Evolutionary conservation across 768 basidiomycete genomes (phyloP), one percentile per base, ranked within the genome.

Genomic region (Boletellus ananiceps): DNA sequence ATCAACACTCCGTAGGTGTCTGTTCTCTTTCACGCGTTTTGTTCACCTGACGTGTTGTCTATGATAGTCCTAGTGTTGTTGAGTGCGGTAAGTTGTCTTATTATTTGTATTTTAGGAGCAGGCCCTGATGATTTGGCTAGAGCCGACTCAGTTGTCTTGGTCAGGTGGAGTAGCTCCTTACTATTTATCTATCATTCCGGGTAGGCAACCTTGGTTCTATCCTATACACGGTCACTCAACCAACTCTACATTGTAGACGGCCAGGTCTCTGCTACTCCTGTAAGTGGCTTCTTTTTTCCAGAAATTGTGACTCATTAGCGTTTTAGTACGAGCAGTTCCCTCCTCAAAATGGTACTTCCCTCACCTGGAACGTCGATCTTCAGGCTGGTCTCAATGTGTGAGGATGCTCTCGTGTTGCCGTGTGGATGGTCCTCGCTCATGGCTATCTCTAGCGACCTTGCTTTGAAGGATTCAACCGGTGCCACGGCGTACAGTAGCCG

Each of bases 1-100:
- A 69, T 88, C 60, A 80, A 88, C 65, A 84, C 84, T 2, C 81
- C 84, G 86, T 87, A 61, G 54, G 84, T 76, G 35, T 52, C 43
- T 8, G 15, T 49, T 14, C 4, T 35, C 9, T 23, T 15, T 5
- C 16, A 9, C 25, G 4, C 5, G 9, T 40, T 60, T 60, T 31
- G 43, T 40, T 48, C 40, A 3, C 2, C 47, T 11, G 37, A 55
- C 31, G 57, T 23, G 1, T 19, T 5, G 23, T 25, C 7, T 15
- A 32, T 4, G 19, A 8, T 23, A 81, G 81, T 23, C 2, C 60
- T 19, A 65, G 46, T 44, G 66, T 74, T 12, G 74, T 76, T 1
- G 58, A 70, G 51, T 88, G 85, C 56, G 64, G 84, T 83, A 54
- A 48, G 81, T 62, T 8, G 1, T 13, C 29, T 31, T 14, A n/a